Conservation (phyloP, 2,329 filamentous ascomycete genomes). For the Cladosporium austrohemisphaericum region DNA sequence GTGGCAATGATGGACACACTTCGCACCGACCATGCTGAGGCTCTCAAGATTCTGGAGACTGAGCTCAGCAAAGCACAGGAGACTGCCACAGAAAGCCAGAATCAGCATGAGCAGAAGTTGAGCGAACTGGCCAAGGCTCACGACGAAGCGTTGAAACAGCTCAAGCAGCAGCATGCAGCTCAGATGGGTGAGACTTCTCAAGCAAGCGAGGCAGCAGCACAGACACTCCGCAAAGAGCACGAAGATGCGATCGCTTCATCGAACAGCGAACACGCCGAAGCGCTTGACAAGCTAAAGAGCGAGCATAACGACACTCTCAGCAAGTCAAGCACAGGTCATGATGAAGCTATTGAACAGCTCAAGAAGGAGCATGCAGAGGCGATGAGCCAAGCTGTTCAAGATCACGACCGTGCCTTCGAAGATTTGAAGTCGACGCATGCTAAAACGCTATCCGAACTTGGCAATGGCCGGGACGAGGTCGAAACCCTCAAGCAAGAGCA, state of each 20-base stretch:
- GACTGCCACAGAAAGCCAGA: neutral
- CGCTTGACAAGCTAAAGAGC: neutral
- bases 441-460: constrained; percentile 1
- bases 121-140: constrained; percentile 10
- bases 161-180: constrained; percentile 6
- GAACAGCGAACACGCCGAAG: neutral
- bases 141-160: constrained; percentile 15
- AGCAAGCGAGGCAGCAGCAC: neutral
- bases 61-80: neutral
- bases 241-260: neutral
- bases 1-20: constrained; percentile 8
- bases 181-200: constrained; percentile 9
- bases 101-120: neutral
- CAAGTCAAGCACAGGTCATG: neutral
- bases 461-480: neutral
- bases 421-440: constrained; percentile 9
- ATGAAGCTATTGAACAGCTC: constrained; percentile 20
- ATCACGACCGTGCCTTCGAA: constrained; percentile 17
- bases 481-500: constrained; percentile 15
- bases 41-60: constrained; percentile 14
- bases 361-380: constrained; percentile 21
- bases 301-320: constrained; percentile 2
- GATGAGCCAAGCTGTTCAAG: constrained; percentile 3
- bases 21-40: constrained; percentile 14
- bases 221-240: constrained; percentile 2